Conservation (phyloP, 148 eudicot species). For the Arbutus unedo region DNA sequence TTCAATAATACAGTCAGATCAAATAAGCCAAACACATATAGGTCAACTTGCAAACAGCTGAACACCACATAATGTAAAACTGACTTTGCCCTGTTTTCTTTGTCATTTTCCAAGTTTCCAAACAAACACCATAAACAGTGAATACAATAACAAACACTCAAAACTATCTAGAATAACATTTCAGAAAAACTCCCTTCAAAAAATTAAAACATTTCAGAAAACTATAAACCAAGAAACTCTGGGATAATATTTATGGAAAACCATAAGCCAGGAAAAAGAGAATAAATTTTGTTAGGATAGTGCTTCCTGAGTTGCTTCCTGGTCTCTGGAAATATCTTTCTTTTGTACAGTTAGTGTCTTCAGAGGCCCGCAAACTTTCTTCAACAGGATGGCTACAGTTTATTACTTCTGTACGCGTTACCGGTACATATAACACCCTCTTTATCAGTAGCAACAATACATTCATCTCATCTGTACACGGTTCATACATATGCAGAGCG, state of each 20-base stretch:
- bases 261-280: background rate
- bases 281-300: background rate
- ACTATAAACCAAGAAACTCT: background rate
- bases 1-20: no score
- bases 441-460: background rate
- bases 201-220: background rate
- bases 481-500: background rate
- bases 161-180: background rate
- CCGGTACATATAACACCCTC: background rate
- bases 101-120: background rate
- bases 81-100: background rate
- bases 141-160: background rate
- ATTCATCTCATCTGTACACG: background rate
- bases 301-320: background rate
- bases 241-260: background rate
- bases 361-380: background rate
- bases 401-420: background rate
- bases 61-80: background rate
- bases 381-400: background rate
- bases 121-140: background rate
- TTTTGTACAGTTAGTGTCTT: background rate
- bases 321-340: background rate
- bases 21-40: background rate
- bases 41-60: background rate
- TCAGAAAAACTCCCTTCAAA: background rate